phyloP scores from a whole-genome alignment of 1,284 basidiomycete genomes.

The Omphalotus olearius region DNA sequence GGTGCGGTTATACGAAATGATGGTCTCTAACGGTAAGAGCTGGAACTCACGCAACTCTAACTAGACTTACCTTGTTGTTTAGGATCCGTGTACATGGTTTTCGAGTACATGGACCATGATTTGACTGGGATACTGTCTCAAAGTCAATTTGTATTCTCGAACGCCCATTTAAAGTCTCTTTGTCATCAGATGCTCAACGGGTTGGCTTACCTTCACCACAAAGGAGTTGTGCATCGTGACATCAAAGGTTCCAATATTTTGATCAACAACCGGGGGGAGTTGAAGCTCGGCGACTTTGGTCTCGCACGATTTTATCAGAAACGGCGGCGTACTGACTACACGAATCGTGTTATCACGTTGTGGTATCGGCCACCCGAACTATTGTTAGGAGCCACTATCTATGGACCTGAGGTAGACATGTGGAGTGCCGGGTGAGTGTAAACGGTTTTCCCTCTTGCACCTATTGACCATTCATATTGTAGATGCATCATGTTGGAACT shows the following conservation, averaged over 20 bases:
- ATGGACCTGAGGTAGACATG: constrained; percentile 99
- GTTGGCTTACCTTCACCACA: constrained; percentile 90
- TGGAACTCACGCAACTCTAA: constrained; percentile 5
- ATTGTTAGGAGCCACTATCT: constrained; percentile 92
- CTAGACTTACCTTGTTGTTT: not conserved
- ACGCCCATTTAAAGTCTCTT: constrained; percentile 91
- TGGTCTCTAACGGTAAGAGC: constrained; percentile 87
- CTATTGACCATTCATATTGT: constrained; percentile 11
- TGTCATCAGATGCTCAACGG: constrained; percentile 94
- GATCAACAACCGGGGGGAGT: constrained; percentile 87
- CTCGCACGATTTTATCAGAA: constrained; percentile 97
- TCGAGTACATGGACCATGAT: constrained; percentile 99
- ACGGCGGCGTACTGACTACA: constrained; percentile 87
- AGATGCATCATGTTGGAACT: constrained; percentile 99
- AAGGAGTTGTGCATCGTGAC: constrained; percentile 95
- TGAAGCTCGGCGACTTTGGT: constrained; percentile 98
- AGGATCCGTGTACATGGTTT: constrained; percentile 99
- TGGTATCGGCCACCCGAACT: constrained; percentile 99
- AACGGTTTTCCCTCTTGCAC: constrained; percentile 14
- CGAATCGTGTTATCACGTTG: constrained; percentile 97
- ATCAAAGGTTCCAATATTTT: constrained; percentile 99
- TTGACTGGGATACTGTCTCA: constrained; percentile 94
- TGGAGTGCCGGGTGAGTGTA: constrained; percentile 92
- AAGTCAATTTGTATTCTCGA: constrained; percentile 78
- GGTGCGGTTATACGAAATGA: constrained; percentile 92